Evolutionary conservation across 2,329 filamentous ascomycete species (phyloP).

Genomic region (Chaetomium sp.): DNA sequence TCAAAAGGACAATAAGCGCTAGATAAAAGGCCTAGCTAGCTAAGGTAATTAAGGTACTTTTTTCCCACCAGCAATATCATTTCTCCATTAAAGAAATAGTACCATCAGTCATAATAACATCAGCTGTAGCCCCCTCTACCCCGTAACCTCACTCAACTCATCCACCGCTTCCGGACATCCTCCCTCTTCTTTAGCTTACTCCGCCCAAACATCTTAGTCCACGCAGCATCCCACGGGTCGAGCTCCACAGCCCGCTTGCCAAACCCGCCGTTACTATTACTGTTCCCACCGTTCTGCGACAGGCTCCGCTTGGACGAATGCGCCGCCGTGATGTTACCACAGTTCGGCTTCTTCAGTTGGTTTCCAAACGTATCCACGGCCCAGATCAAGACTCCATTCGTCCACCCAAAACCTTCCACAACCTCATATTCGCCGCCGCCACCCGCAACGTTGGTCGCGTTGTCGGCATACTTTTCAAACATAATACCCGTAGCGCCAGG

Average conservation of each 20-base stretch:
- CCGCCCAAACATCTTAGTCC: slow-evolving; percentile 42
- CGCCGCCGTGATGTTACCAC: slow-evolving; percentile 43
- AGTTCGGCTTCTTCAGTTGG: slow-evolving; percentile 49
- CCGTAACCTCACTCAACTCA: background rate
- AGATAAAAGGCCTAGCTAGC: too few relatives aligned
- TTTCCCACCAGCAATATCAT: too few relatives aligned
- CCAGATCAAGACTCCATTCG: slow-evolving; percentile 63
- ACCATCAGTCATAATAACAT: background rate
- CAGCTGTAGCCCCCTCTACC: background rate
- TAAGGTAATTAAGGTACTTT: too few relatives aligned
- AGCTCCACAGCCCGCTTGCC: slow-evolving; percentile 40
- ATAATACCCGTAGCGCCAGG: slow-evolving; percentile 49
- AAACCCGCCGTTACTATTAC: slow-evolving; percentile 4
- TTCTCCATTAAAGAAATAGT: background rate
- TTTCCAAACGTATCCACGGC: slow-evolving; percentile 55
- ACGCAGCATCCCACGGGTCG: slow-evolving; percentile 38
- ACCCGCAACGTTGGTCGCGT: slow-evolving; percentile 53
- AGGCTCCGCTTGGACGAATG: slow-evolving; percentile 28
- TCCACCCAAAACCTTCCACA: slow-evolving; percentile 66
- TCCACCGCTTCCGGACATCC: background rate
- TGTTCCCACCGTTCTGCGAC: background rate
- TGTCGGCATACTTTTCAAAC: slow-evolving; percentile 64
- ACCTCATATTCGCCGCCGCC: slow-evolving; percentile 63
- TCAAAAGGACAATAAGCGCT: too few relatives aligned
- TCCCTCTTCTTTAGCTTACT: slow-evolving; percentile 1